Base-by-base conservation (phyloP, 768 basidiomycete genomes). In the Multifurca ochricompacta region DNA sequence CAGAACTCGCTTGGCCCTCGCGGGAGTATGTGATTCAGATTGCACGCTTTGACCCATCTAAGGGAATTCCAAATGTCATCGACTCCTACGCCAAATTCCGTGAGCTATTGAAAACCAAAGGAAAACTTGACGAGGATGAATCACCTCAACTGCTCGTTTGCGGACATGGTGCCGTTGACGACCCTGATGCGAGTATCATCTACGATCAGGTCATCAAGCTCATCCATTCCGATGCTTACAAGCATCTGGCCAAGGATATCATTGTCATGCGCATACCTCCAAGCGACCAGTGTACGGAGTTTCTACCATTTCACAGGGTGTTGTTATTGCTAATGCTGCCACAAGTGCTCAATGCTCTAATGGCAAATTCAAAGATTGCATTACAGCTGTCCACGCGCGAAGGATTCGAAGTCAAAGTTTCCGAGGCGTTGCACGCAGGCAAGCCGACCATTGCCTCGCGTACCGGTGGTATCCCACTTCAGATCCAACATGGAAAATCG, bases 381-480 rank as follows among this genome's bases (percentile, higher is more conserved):
- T 78, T 91, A 45, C 94, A 97, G 69, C 81, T 97, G 41, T 92
- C 90, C 48, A 85, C 87, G 41, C 85, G 92, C 53, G 94, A 97
- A 72, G 94, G 94, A 27, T 97, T 96, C 71, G 94, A 97, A 66
- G 91, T 97, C 71, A 97, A 97, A 69, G 92, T 94, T 46, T 92
- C 91, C 43, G 91, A 95, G 71, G 91, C 89, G n/a, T 76, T 97
- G 48, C 89, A 94, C 69, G 82, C 90, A 28, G 87, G 87, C 56
- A 87, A 87, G 59, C 92, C 92, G 30, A 77, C 94, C 64, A 79
- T 97, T 63, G 89, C 89, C 7, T 83, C 77, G 48, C 76, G 76
- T 53, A 94, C 94, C 4, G 94, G 94, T 54, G 93, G 93, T 62
- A 95, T 97, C 65, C 94, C 94, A 37, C 81, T 96, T 43, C 94